Conservation (phyloP, 331 rosid genomes). For the Cydonia oblonga region DNA sequence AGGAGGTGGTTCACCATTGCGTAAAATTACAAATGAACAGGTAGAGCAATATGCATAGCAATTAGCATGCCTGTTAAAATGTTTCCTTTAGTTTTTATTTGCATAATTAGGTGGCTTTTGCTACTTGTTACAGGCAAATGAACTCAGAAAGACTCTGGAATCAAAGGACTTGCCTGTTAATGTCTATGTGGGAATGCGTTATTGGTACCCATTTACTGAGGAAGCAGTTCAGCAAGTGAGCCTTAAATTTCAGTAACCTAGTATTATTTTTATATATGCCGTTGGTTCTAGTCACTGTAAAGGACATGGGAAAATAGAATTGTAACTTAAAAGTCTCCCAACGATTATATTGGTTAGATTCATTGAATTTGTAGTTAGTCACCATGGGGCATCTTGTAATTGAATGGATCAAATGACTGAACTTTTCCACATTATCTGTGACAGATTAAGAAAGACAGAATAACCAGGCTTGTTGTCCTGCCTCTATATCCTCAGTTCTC, state of each 20-base stretch:
- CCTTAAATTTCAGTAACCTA: background rate
- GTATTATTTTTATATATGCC: too few species aligned
- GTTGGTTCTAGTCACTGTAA: background rate
- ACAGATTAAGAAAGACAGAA: conserved; percentile 81
- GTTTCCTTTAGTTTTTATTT: background rate
- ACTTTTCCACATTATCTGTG: conserved; percentile 9
- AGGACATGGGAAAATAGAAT: background rate
- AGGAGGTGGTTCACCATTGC: conserved; percentile 97
- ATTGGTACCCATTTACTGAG: conserved; percentile 98
- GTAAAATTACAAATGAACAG: conserved; percentile 92
- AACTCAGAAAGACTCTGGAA: conserved; percentile 72
- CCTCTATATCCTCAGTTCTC: conserved; percentile 97
- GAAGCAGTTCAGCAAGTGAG: conserved; percentile 85
- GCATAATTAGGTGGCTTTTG: background rate
- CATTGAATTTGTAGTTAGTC: background rate
- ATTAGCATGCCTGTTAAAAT: conserved; percentile 1
- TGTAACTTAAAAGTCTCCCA: background rate
- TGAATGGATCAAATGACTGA: background rate
- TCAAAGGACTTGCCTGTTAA: conserved; percentile 58
- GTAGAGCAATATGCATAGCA: conserved; percentile 21
- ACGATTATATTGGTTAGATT: background rate
- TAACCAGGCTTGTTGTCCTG: conserved; percentile 89
- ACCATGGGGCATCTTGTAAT: background rate
- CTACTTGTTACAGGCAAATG: conserved; percentile 56
- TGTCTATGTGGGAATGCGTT: conserved; percentile 93